These are phyloP conservation scores for Microstroma glucosiphilum DNA, from an alignment of 1,284 basidiomycete species.

Conservation along the genomic window DNA sequence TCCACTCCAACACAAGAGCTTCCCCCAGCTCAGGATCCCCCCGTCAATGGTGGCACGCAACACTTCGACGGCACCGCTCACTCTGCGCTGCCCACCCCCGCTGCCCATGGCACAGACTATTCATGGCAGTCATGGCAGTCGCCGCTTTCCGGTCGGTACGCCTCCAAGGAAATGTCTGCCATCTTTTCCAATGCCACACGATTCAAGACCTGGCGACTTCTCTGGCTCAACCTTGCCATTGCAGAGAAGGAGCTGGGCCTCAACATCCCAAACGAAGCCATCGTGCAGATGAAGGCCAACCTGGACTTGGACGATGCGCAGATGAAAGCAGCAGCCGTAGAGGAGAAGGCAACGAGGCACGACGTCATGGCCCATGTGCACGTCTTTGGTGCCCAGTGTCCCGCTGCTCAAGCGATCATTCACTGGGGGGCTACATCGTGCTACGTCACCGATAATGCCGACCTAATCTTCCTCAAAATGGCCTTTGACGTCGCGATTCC, in stretches of 20 bases:
- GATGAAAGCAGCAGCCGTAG: constrained; percentile 82
- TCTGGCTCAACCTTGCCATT: constrained; percentile 93
- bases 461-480: constrained; percentile 89
- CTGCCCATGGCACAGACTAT: not conserved
- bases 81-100: not conserved
- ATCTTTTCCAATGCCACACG: constrained; percentile 89
- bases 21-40: no score
- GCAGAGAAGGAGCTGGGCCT: constrained; percentile 94
- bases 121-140: constrained; percentile 37
- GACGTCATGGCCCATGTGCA: constrained; percentile 99
- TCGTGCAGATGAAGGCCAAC: constrained; percentile 87
- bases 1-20: no score
- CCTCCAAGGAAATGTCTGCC: constrained; percentile 95
- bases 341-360: constrained; percentile 96
- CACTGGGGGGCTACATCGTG: constrained; percentile 96
- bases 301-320: constrained; percentile 84
- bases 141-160: constrained; percentile 66
- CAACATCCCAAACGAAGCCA: constrained; percentile 79
- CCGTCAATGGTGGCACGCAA: no score
- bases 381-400: constrained; percentile 87
- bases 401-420: constrained; percentile 92
- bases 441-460: constrained; percentile 81
- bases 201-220: constrained; percentile 90
- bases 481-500: constrained; percentile 77
- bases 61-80: no score